These are phyloP conservation scores for Platanthera guangdongensis DNA, from an alignment of 106 monocot species.

Conservation along the genomic window DNA sequence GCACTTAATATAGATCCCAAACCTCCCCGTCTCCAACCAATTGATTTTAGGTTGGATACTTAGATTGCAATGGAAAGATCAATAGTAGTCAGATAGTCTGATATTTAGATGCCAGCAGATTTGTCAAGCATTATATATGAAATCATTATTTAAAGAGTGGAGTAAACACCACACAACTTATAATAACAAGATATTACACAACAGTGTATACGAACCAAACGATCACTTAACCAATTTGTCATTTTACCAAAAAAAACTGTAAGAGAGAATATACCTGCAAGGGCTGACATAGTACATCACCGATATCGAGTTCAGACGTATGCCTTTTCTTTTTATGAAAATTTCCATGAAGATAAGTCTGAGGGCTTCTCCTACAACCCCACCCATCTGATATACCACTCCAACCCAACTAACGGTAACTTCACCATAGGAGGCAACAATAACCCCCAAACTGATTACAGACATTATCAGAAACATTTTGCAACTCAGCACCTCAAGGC, in stretches of 20 bases:
- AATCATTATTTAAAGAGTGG: too few species aligned
- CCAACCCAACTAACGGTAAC: constrained; percentile 87
- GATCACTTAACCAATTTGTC: not conserved
- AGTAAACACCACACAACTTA: too few species aligned
- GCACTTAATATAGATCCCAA: too few species aligned
- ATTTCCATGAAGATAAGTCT: constrained; percentile 94
- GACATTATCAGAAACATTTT: constrained; percentile 86
- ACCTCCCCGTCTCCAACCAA: too few species aligned
- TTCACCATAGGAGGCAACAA: constrained; percentile 93
- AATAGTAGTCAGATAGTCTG: too few species aligned
- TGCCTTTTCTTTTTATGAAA: constrained; percentile 87
- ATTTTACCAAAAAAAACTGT: not conserved
- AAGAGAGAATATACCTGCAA: constrained; percentile 61
- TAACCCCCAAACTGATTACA: constrained; percentile 79
- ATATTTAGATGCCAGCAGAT: too few species aligned
- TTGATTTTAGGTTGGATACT: too few species aligned
- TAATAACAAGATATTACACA: too few species aligned
- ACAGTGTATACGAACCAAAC: not conserved
- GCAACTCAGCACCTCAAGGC: constrained; percentile 73
- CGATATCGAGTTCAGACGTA: constrained; percentile 74
- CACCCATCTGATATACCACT: constrained; percentile 97
- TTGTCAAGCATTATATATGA: too few species aligned
- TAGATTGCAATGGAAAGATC: too few species aligned
- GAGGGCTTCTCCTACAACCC: constrained; percentile 87
- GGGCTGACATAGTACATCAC: constrained; percentile 99